phyloP scores from a whole-genome alignment of 805 yeast species.

The Zygosaccharomyces lentus region DNA sequence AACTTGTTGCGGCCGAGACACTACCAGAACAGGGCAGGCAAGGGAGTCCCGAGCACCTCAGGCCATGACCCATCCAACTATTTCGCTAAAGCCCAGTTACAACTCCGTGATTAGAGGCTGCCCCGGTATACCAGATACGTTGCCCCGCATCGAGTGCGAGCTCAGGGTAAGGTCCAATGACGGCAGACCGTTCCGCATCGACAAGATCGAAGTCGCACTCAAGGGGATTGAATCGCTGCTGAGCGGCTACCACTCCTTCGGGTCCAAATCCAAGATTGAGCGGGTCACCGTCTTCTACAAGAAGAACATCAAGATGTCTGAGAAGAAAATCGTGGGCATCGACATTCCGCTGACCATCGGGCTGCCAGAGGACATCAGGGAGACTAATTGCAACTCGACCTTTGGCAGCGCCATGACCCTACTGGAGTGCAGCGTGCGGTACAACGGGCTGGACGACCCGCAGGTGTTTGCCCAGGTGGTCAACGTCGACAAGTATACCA shows the following conservation, averaged over 20 bases:
- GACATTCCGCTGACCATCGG: conserved; percentile 59
- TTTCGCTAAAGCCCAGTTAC: conserved; percentile 47
- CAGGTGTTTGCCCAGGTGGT: conserved; percentile 35
- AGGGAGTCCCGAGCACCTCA: neutral
- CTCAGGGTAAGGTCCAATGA: conserved; percentile 50
- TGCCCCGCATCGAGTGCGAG: conserved; percentile 56
- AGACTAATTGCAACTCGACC: conserved; percentile 46
- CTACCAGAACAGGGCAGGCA: no score
- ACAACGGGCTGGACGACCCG: conserved; percentile 14
- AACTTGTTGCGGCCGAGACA: neutral
- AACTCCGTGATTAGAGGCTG: conserved; percentile 56
- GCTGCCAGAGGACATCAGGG: conserved; percentile 47
- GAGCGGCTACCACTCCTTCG: conserved; percentile 23
- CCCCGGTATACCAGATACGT: conserved; percentile 61
- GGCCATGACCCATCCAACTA: conserved; percentile 30
- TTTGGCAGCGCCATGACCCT: conserved; percentile 48
- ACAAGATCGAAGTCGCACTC: conserved; percentile 46
- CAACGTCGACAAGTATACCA: conserved; percentile 52
- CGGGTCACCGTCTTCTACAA: conserved; percentile 32
- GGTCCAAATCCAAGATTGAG: conserved; percentile 26
- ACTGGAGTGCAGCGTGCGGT: conserved; percentile 35
- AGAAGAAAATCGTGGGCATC: conserved; percentile 45
- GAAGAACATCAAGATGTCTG: conserved; percentile 36
- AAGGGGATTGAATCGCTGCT: conserved; percentile 48
- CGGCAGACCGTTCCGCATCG: conserved; percentile 44